A percentile compares a stretch with the other conserved stretches of the same genome.
These are phyloP conservation scores for Mortierella alpina DNA, from an alignment of 192 early-diverging fungal genomes.

Conservation along the genomic window DNA sequence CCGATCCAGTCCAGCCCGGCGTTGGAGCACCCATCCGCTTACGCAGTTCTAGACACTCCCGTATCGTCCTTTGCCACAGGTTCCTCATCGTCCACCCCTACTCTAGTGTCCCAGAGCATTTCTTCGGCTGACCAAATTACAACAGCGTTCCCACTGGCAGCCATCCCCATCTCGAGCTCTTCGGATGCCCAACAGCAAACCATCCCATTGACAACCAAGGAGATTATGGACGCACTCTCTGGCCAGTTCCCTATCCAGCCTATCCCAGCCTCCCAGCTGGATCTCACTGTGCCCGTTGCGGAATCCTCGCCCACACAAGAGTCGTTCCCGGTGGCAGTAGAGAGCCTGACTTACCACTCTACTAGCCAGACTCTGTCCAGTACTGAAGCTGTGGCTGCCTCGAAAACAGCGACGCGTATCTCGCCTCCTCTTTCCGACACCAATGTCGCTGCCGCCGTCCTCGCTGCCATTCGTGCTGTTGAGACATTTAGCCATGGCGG, in stretches of 20 bases:
- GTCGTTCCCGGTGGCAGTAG: not conserved
- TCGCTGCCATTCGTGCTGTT: not conserved
- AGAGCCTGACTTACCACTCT: not conserved
- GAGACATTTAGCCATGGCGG: not conserved
- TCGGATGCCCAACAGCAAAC: constrained; percentile 6
- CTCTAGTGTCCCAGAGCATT: not conserved
- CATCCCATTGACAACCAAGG: constrained; percentile 32
- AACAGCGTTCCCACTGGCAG: not conserved
- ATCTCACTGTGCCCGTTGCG: not conserved
- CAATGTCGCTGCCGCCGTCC: not conserved
- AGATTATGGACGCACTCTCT: constrained; percentile 46
- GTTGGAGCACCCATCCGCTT: constrained; percentile 7
- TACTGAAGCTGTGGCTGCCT: too few relatives aligned
- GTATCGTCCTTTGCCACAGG: not conserved
- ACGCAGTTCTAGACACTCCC: not conserved
- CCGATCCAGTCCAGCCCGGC: constrained; percentile 2
- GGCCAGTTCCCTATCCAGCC: constrained; percentile 45
- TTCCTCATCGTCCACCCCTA: not conserved
- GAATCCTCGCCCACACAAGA: not conserved
- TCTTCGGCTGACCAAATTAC: constrained; percentile 14
- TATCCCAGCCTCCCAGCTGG: not conserved
- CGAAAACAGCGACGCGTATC: not conserved
- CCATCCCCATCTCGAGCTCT: not conserved
- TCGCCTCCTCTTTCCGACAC: constrained; percentile 17
- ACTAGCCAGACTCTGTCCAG: not conserved